These are phyloP conservation scores for Nitzschia sp. DNA, from an alignment of 108 stramenopile genomes.

Conservation along the genomic window DNA sequence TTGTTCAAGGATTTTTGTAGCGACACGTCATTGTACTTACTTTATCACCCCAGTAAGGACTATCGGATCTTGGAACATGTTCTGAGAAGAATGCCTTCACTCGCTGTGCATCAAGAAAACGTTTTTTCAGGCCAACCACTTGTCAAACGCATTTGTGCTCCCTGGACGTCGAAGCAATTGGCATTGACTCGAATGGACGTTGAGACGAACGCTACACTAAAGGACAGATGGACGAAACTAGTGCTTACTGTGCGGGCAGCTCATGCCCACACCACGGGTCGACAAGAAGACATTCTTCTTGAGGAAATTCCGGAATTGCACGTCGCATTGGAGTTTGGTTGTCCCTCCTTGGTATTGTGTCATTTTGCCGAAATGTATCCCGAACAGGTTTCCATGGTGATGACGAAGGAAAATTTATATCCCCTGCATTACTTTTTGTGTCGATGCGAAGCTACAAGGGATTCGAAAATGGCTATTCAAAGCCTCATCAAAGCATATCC, in stretches of 20 bases:
- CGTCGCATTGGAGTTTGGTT: neutral
- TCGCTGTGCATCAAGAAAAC: neutral
- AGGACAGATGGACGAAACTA: conserved; percentile 6
- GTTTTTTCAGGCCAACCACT: conserved; percentile 6
- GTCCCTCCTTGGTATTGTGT: neutral
- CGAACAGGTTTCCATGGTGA: conserved; percentile 11
- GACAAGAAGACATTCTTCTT: neutral
- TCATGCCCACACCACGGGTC: neutral
- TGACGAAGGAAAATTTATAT: neutral
- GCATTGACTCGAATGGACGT: neutral
- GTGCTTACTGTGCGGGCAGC: conserved; percentile 2
- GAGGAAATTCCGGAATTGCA: conserved; percentile 5
- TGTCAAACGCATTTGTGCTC: neutral
- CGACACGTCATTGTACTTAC: conserved; percentile 6
- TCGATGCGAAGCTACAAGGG: neutral
- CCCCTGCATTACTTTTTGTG: conserved; percentile 7
- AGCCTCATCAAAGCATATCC: neutral
- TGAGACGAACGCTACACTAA: neutral
- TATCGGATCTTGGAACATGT: conserved; percentile 1
- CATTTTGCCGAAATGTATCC: conserved; percentile 16
- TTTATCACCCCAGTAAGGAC: neutral
- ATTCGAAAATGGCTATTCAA: neutral
- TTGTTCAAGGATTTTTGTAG: conserved; percentile 2
- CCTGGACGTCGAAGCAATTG: conserved; percentile 10
- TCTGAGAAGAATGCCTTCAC: neutral